Percentiles rank a stretch among this genome's conserved stretches.
Evolutionary conservation across 257 asterid genomes (phyloP).

Genomic region (Sherardia arvensis): DNA sequence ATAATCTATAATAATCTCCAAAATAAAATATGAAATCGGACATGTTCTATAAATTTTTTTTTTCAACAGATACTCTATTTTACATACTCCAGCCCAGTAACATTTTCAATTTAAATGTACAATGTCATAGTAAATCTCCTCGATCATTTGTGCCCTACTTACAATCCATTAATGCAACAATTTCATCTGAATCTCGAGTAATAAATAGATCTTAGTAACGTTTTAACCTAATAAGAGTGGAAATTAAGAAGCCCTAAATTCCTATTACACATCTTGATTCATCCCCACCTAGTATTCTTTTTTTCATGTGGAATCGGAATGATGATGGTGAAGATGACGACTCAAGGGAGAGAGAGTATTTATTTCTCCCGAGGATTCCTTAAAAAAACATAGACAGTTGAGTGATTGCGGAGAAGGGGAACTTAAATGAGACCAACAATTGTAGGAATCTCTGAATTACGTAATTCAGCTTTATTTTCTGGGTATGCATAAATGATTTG

Average conservation of each 20-base stretch:
- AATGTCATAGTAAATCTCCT: no score
- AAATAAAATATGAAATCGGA: no score
- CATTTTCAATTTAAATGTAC: no score
- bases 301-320: not conserved
- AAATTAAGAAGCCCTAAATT: not conserved
- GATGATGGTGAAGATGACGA: not conserved
- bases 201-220: no score
- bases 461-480: constrained; percentile 10
- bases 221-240: no score
- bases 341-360: not conserved
- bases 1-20: no score
- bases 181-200: no score
- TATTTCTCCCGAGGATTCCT: constrained; percentile 13
- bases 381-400: constrained; percentile 10
- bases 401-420: constrained; percentile 7
- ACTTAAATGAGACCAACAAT: not conserved
- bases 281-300: not conserved
- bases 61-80: no score
- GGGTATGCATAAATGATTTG: constrained; percentile 49
- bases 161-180: no score
- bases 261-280: not conserved
- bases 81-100: no score
- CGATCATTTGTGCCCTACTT: no score
- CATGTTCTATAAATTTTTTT: no score
- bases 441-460: constrained; percentile 21